Conservation (phyloP, 2,329 filamentous ascomycete species). For the Cladosporium sp. region DNA sequence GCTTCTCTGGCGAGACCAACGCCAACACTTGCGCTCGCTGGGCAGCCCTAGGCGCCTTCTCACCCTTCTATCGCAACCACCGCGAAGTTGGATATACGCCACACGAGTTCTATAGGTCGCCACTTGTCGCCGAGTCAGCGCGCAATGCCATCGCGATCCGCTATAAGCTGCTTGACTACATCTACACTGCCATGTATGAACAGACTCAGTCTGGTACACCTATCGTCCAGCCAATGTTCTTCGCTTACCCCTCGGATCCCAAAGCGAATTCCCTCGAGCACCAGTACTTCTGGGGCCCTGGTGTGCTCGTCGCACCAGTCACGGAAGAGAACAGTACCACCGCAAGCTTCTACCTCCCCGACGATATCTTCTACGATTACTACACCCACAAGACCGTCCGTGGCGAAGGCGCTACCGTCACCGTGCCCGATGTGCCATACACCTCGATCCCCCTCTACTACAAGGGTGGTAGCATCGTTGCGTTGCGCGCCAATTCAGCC, state of each 20-base stretch:
- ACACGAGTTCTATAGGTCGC: conserved; percentile 73
- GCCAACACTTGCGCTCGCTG: conserved; percentile 71
- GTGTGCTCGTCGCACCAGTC: conserved; percentile 55
- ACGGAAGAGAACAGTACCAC: conserved; percentile 48
- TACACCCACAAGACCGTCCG: conserved; percentile 47
- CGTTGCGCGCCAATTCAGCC: conserved; percentile 51
- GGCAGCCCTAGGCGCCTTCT: conserved; percentile 68
- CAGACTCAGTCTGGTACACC: conserved; percentile 61
- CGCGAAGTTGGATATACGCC: conserved; percentile 49
- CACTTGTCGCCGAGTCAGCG: conserved; percentile 58
- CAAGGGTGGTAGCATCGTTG: conserved; percentile 62
- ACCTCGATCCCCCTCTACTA: conserved; percentile 64
- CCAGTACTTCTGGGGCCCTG: conserved; percentile 58
- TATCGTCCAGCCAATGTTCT: conserved; percentile 67
- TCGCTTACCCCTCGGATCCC: conserved; percentile 58
- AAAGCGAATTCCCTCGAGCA: conserved; percentile 50
- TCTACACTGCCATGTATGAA: conserved; percentile 66
- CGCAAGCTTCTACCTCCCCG: conserved; percentile 53
- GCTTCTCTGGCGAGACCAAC: conserved; percentile 64
- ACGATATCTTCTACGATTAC: conserved; percentile 59
- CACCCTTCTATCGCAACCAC: conserved; percentile 73
- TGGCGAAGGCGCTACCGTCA: conserved; percentile 44
- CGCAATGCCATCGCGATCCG: conserved; percentile 65
- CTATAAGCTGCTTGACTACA: conserved; percentile 75
- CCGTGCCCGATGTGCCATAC: conserved; percentile 42